Evolutionary conservation across 176 grass and related monocot genomes (phyloP).

Genomic region (Ensete glaucum): DNA sequence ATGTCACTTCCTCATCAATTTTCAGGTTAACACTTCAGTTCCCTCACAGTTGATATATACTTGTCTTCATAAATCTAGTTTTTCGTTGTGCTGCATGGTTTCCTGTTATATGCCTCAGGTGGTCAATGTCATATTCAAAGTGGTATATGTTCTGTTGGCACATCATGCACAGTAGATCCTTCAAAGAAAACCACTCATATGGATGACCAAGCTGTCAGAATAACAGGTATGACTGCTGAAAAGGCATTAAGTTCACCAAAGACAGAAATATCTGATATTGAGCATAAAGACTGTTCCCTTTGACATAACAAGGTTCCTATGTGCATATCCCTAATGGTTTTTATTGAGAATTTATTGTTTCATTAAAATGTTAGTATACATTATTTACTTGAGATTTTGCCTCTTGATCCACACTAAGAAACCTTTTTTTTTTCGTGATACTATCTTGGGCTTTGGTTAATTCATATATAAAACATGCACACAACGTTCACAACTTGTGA

Average conservation of each 20-base stretch:
- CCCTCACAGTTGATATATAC: background rate
- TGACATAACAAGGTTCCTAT: too few species aligned
- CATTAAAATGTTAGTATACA: too few species aligned
- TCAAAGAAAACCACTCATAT: constrained; percentile 22
- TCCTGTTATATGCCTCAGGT: background rate
- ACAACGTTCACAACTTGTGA: too few species aligned
- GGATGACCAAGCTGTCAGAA: constrained; percentile 36
- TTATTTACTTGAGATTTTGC: too few species aligned
- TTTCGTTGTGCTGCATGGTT: background rate
- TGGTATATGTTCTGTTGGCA: constrained; percentile 25
- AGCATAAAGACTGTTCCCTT: too few species aligned
- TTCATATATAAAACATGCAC: too few species aligned
- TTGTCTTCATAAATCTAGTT: background rate
- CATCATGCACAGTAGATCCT: constrained; percentile 22
- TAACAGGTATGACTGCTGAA: constrained; percentile 45
- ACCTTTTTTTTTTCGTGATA: too few species aligned
- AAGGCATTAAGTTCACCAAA: constrained; percentile 41
- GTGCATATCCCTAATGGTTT: too few species aligned
- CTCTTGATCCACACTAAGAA: too few species aligned
- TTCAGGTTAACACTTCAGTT: constrained; percentile 35
- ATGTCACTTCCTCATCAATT: constrained; percentile 18
- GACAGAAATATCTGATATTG: constrained; percentile 22
- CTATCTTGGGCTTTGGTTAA: too few species aligned
- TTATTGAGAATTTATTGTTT: too few species aligned
- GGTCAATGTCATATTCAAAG: constrained; percentile 34